These are phyloP conservation scores for Epichloe gansuensis DNA, from an alignment of 2,329 filamentous ascomycete genomes.

Conservation along the genomic window DNA sequence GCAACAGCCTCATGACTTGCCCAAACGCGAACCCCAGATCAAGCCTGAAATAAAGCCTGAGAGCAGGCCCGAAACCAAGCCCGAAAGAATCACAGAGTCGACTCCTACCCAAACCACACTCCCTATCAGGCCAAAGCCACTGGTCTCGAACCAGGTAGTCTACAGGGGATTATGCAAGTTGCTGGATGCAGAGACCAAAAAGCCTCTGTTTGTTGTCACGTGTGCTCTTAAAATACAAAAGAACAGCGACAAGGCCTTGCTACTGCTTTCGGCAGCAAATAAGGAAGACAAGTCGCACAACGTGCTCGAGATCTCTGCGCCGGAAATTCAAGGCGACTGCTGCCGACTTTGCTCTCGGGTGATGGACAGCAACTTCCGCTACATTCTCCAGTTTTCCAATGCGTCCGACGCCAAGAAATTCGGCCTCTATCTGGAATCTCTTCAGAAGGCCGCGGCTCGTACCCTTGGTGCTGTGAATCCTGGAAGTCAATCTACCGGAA, in stretches of 20 bases:
- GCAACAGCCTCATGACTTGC: background rate
- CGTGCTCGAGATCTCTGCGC: constrained; percentile 12
- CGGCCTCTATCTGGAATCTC: constrained; percentile 6
- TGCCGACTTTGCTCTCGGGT: constrained; percentile 10
- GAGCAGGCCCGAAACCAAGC: background rate
- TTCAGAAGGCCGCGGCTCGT: constrained; percentile 7
- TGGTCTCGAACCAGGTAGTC: constrained; percentile 8
- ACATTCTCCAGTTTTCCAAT: constrained; percentile 11
- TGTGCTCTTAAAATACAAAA: constrained; percentile 11
- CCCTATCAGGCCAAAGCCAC: background rate
- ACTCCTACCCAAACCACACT: background rate
- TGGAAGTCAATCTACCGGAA: background rate
- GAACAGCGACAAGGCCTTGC: constrained; percentile 8
- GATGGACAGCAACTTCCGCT: background rate
- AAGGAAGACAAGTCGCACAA: constrained; percentile 9
- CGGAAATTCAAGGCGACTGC: constrained; percentile 10
- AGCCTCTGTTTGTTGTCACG: constrained; percentile 4
- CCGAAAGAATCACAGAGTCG: background rate
- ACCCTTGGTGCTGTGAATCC: background rate
- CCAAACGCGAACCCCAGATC: background rate
- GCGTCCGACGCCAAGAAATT: constrained; percentile 8
- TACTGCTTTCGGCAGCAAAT: constrained; percentile 10
- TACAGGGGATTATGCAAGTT: constrained; percentile 10
- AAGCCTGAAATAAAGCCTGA: background rate
- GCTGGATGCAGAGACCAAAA: constrained; percentile 4